Conservation (phyloP, 2,329 filamentous ascomycete genomes). For the Aspergillus terreus region DNA sequence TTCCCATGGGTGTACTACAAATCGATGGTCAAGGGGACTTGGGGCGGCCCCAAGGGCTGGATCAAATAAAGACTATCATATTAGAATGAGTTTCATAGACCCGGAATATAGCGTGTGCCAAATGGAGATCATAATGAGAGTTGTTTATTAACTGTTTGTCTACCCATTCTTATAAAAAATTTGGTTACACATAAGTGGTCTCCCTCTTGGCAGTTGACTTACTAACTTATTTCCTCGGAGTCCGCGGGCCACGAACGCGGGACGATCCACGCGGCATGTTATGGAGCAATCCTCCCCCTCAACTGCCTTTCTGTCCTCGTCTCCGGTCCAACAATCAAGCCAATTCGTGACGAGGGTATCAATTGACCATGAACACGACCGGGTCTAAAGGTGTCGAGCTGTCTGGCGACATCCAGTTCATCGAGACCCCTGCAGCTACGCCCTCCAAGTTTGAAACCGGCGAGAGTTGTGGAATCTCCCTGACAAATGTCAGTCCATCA, state of each 20-base stretch:
- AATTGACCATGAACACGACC: background rate
- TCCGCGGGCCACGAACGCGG: too few species aligned
- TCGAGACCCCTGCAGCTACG: constrained; percentile 20
- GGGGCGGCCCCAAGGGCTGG: constrained; percentile 59
- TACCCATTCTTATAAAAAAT: too few species aligned
- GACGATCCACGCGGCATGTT: too few species aligned
- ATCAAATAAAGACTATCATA: background rate
- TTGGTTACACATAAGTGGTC: too few species aligned
- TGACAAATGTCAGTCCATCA: constrained; percentile 19
- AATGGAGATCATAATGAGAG: background rate
- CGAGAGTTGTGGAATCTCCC: constrained; percentile 22
- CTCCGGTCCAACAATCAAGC: too few species aligned
- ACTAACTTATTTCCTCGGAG: too few species aligned
- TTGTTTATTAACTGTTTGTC: background rate
- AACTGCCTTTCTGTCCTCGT: too few species aligned
- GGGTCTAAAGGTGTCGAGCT: background rate
- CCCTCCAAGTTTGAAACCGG: constrained; percentile 17
- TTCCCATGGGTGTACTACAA: constrained; percentile 65
- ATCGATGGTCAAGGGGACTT: constrained; percentile 59
- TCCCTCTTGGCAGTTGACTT: too few species aligned
- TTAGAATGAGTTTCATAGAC: too few species aligned
- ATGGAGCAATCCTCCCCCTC: too few species aligned
- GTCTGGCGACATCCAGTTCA: constrained; percentile 18
- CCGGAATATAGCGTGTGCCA: too few species aligned
- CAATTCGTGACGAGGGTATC: background rate